phyloP scores from a whole-genome alignment of 805 yeast genomes.

The Wickerhamomyces queroliae region DNA sequence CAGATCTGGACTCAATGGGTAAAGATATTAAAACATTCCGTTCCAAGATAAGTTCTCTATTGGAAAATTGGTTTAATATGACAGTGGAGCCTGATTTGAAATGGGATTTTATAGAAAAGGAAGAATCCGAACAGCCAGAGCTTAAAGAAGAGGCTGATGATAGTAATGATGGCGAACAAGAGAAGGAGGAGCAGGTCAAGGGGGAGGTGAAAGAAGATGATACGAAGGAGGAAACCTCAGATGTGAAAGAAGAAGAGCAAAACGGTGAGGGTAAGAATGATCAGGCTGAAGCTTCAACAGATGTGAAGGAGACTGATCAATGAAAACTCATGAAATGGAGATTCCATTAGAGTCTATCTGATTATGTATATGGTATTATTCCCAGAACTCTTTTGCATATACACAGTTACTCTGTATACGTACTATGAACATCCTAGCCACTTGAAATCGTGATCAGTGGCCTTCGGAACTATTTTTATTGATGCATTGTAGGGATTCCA shows the following conservation, averaged over 20 bases:
- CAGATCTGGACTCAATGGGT: constrained; percentile 20
- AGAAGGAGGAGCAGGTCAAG: background rate
- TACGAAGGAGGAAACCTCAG: background rate
- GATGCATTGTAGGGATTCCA: no score
- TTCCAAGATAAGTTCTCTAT: constrained; percentile 14
- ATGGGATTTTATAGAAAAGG: constrained; percentile 19
- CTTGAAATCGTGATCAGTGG: no score
- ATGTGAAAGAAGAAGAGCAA: background rate
- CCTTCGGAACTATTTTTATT: no score
- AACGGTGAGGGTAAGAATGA: background rate
- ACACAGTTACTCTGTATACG: no score
- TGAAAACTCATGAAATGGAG: no score
- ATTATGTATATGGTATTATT: no score
- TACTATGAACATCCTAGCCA: no score
- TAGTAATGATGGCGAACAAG: constrained; percentile 10
- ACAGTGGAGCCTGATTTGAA: constrained; percentile 24
- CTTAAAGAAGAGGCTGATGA: constrained; percentile 17
- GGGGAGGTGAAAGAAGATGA: background rate
- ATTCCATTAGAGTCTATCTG: no score
- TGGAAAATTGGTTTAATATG: constrained; percentile 21
- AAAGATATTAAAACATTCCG: constrained; percentile 14
- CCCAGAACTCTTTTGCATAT: no score
- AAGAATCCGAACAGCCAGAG: constrained; percentile 2
- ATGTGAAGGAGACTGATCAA: no score
- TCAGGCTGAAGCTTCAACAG: no score